phyloP scores from a whole-genome alignment of 768 basidiomycete genomes.

The Russula sp. region DNA sequence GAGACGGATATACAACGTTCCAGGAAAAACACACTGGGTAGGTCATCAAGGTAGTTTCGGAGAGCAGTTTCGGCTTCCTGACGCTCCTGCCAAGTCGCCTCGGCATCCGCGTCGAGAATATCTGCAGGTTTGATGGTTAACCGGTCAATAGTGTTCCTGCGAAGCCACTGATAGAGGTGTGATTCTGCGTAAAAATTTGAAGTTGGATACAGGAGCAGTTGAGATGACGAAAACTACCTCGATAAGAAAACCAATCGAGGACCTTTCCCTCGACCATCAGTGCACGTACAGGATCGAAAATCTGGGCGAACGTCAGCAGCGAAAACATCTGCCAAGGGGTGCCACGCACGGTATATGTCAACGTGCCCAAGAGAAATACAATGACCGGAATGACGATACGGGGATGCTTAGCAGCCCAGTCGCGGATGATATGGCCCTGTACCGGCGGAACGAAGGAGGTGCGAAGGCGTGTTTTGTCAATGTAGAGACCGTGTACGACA shows the following conservation, averaged over 20 bases:
- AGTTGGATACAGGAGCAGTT: background rate
- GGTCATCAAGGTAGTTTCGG: conserved; percentile 69
- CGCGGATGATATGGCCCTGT: conserved; percentile 62
- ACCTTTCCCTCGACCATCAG: conserved; percentile 81
- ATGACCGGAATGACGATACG: conserved; percentile 76
- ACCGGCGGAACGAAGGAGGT: conserved; percentile 61
- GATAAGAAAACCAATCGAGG: conserved; percentile 79
- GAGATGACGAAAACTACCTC: conserved; percentile 44
- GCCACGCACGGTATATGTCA: conserved; percentile 76
- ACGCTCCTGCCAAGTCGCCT: conserved; percentile 81
- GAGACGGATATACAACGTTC: background rate
- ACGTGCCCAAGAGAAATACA: conserved; percentile 82
- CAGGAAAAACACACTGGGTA: conserved; percentile 54
- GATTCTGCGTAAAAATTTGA: conserved; percentile 51
- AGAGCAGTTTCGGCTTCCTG: conserved; percentile 69
- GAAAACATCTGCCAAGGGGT: background rate
- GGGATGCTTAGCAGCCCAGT: conserved; percentile 86
- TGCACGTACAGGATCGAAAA: conserved; percentile 89
- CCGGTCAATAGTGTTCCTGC: conserved; percentile 56
- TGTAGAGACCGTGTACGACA: conserved; percentile 59
- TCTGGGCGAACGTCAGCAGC: conserved; percentile 43
- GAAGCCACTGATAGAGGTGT: conserved; percentile 73
- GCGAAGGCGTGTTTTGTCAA: conserved; percentile 47
- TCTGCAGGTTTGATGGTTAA: conserved; percentile 36
- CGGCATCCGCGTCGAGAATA: conserved; percentile 32